Evolutionary conservation across 768 basidiomycete genomes (phyloP), one percentile per base, ranked within the genome.

Genomic region (Leccinum obscurum): DNA sequence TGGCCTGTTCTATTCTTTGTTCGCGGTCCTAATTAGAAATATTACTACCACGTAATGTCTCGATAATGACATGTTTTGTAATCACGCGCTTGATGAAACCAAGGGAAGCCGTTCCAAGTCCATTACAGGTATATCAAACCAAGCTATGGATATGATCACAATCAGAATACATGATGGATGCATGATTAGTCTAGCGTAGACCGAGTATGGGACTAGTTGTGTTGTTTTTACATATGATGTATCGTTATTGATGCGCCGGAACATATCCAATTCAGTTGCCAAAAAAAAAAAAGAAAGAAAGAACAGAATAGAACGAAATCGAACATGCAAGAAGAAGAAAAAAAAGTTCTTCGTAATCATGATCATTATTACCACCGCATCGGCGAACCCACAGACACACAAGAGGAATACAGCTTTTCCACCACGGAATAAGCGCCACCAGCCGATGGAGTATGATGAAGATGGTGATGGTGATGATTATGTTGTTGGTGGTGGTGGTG

Each of bases 191-290:
- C 59, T 72, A 64, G 55, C 60, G 41, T 68, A 61, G 61, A 63
- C 58, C 49, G 14, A 37, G 35, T 37, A 64, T 62, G 55, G 30
- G 14, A 60, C 50, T 34, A 44, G 3, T 60, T 70, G 70, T 44
- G 56, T 62, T 69, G 62, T 30, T 68, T 50, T 59, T 70, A 71
- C 64, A 68, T 70, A 58, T 70, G 69, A 55, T 68, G 55, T 68
- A 50, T 49, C 61, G 52, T 60, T 62, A 59, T 15, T 20, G 62
- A 70, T 68, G 63, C 62, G 54, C 46, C 22, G 22, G 15, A 26
- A 54, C 14, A 67, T 68, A 70, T 59, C 54, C 17, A 28, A 17
- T 61, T 57, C 34, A 46, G 20, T 7, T 46, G n/a, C 54, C 39
- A 32, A 53, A 57, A 57, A 34, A 48, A 53, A 39, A 28, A 1